Base-by-base conservation (phyloP, 768 basidiomycete species). In the Termitomyces sp. region DNA sequence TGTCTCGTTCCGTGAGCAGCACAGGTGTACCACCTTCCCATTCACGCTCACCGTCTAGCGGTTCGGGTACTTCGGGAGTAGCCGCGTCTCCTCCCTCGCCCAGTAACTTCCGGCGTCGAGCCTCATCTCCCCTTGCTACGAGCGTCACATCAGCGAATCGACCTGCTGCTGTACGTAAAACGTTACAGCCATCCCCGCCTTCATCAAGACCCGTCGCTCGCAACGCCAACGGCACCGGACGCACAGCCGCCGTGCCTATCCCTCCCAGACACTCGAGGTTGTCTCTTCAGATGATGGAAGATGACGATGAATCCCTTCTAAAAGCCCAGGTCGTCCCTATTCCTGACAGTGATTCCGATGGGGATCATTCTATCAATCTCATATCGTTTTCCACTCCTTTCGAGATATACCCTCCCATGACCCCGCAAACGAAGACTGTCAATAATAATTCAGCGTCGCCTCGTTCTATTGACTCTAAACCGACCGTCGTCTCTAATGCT, bases 311-410 rank as follows among this genome's bases (percentile, higher is more conserved):
- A 42, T 85, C 87, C 27, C 74, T 92, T 4, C 79, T 93, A 39
- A 74, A 87, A 45, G 89, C 91, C 1, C 83, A 86, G 57, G 76
- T 77, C 26, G 85, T 91, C 39, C 91, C 90, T n/a, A 78, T 91
- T 20, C 90, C 91, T 2, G 86, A 84, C 64, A 84, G 80, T 61
- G 89, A 91, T 64, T 88, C 85, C 0, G 90, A 89, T 37, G 78
- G 76, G 65, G 83, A 82, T 49, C 76, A 80, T 24, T 81, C 85
- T 14, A 70, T 79, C 26, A 85, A 91, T 62, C 72, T 84, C 18
- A 78, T 89, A 71, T 89, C 89, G 5, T 91, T 93, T 64, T 89
- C 90, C 1, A 75, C 85, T 24, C 84, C 86, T 20, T 88, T 81
- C 62, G 83, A 84, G 74, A 76, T 69, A 72, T 79, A 72, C 69